Evolutionary conservation across 2,329 filamentous ascomycete species (phyloP).

Genomic region (Botrytis pseudocinerea): DNA sequence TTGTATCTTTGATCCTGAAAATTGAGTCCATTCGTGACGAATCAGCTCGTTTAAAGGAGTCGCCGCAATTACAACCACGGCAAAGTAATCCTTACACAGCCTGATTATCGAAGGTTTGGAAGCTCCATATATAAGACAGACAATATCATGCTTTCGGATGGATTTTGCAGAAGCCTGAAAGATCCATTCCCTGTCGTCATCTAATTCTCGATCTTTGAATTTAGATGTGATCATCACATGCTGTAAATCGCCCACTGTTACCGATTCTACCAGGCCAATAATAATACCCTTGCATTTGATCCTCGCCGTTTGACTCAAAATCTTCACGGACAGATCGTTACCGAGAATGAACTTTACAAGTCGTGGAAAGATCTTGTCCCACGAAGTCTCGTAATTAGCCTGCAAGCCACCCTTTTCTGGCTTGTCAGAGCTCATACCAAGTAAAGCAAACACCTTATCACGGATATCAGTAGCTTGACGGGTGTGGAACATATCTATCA

Average conservation of each 20-base stretch:
- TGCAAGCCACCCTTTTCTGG: background rate
- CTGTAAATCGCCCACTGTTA: too few species aligned
- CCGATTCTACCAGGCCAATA: background rate
- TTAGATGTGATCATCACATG: fast-evolving
- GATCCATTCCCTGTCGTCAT: fast-evolving
- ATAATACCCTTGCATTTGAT: fast-evolving
- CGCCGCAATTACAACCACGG: background rate
- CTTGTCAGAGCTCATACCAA: background rate
- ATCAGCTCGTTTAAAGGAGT: background rate
- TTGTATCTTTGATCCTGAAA: fast-evolving
- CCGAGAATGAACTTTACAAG: background rate
- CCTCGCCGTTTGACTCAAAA: fast-evolving
- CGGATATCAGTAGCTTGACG: fast-evolving
- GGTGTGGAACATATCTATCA: background rate
- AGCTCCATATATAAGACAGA: background rate
- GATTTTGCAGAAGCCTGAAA: background rate
- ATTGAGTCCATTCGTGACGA: fast-evolving
- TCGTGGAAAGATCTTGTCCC: background rate
- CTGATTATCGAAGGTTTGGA: background rate
- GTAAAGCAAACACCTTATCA: background rate
- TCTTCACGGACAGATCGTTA: fast-evolving
- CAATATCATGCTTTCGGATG: background rate
- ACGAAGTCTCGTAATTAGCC: background rate
- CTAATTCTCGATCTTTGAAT: fast-evolving
- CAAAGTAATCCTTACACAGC: background rate